phyloP scores from a whole-genome alignment of 352 stramenopile species.

The Phytopythium oedochilum region DNA sequence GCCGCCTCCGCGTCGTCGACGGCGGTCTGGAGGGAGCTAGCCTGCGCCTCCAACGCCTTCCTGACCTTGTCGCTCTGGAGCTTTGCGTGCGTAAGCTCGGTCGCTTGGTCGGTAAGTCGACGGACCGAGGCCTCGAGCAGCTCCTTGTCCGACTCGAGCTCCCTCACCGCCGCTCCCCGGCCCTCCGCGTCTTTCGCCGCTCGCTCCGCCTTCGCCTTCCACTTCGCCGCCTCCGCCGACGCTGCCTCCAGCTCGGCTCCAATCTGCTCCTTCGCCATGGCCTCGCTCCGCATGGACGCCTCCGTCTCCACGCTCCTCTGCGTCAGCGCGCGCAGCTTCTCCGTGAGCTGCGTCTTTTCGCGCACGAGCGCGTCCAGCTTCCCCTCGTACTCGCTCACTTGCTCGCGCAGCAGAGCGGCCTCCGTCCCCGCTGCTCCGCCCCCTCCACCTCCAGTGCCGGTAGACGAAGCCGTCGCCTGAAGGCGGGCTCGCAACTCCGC shows the following conservation, averaged over 20 bases:
- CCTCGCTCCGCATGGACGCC: conserved; percentile 1
- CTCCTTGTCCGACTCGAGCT: conserved; percentile 29
- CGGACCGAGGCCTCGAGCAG: conserved; percentile 12
- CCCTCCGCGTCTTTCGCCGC: conserved; percentile 30
- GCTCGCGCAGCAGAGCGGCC: conserved; percentile 12
- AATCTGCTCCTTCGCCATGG: conserved; percentile 15
- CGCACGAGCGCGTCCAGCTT: conserved; percentile 15
- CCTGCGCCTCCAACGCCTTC: conserved; percentile 17
- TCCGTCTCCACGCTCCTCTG: conserved; percentile 19
- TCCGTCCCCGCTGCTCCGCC: conserved; percentile 6
- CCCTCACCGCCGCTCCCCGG: conserved; percentile 10
- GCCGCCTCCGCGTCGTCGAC: conserved; percentile 17
- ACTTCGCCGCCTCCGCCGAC: conserved; percentile 19
- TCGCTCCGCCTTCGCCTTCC: conserved; percentile 25
- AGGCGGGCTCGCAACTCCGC: conserved; percentile 10
- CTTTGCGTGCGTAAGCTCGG: conserved; percentile 13
- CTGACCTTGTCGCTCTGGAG: conserved; percentile 18
- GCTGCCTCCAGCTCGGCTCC: conserved; percentile 12
- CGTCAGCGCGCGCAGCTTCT: conserved; percentile 22
- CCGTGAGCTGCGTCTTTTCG: conserved; percentile 24
- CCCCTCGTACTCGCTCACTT: conserved; percentile 20
- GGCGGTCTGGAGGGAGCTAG: conserved; percentile 15
- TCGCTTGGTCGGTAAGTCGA: conserved; percentile 22
- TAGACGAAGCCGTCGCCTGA: not conserved
- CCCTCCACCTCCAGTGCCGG: not conserved